These are phyloP conservation scores for Suillus paluster DNA, from an alignment of 768 basidiomycete species.

Conservation along the genomic window DNA sequence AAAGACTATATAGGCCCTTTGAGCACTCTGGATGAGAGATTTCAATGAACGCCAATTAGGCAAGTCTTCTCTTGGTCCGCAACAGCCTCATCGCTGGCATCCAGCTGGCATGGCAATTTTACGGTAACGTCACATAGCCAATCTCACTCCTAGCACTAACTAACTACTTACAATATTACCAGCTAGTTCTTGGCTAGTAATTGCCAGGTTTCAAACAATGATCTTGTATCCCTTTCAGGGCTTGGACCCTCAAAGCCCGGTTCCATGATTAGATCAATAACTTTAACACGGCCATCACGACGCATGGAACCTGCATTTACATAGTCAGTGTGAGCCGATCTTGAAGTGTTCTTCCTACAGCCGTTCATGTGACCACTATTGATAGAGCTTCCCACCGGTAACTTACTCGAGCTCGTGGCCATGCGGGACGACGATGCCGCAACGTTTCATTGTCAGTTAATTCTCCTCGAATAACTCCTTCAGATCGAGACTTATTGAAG, in stretches of 20 bases:
- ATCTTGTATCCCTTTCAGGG: not conserved
- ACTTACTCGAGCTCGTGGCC: not conserved
- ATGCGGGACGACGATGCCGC: not conserved
- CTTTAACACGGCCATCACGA: not conserved
- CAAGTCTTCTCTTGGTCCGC: not conserved
- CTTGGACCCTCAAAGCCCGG: not conserved
- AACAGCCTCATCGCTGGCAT: not conserved
- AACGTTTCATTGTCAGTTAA: not conserved
- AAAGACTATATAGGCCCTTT: not conserved
- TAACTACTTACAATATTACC: too few relatives aligned
- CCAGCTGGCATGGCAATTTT: constrained; percentile 5
- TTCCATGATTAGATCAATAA: not conserved
- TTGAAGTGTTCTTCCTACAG: not conserved
- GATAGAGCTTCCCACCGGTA: not conserved
- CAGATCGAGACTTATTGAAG: not conserved
- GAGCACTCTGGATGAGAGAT: constrained; percentile 3
- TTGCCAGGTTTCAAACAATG: not conserved
- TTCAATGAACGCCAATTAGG: constrained; percentile 6
- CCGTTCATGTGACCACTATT: not conserved
- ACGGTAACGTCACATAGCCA: not conserved
- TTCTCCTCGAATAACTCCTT: not conserved
- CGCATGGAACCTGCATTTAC: not conserved
- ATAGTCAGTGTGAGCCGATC: not conserved
- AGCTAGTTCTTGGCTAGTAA: too few relatives aligned
- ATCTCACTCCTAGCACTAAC: not conserved